Base-by-base conservation (phyloP, 1,139 yeast genomes). In the Candida freyschussii region DNA sequence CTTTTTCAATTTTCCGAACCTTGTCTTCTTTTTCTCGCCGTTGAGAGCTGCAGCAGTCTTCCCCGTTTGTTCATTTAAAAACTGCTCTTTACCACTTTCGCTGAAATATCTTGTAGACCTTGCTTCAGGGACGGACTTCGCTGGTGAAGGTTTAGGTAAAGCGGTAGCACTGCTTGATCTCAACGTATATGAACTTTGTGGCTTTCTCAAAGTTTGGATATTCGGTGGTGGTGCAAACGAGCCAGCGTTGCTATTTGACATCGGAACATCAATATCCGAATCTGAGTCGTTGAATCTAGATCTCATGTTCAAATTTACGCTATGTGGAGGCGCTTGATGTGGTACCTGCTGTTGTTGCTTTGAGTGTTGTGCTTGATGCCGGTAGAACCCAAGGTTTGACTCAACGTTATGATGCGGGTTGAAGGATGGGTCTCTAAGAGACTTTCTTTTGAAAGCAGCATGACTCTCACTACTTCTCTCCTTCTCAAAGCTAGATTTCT, bases 221-320 rank as follows among this genome's bases (percentile, higher is more conserved):
- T 17, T 26, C 24, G 44, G 46, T 15, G 43, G 53, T 28, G 50
- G 44, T 14, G 35, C 39, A 26, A 33, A 37, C 27, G 13, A 15
- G 14, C 24, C 18, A 6, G 17, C n/a, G 7, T 19, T n/a, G 19
- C 42, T 29, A 24, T 42, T 39, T 7, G 24, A 27, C 5, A 37
- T 21, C 8, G 47, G 47, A 12, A 30, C 43, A 23, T 66, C 72
- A 6, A 58, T 57, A 29, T 75, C 80, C 7, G 81, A 74, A 50
- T 75, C 79, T 7, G 82, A 75, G 50, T 77, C 82, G 6, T 60
- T 62, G 39, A 75, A 68, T 44, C 83, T 62, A 1, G 84, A 75
- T 34, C 48, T 60, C 44, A 52, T 59, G 14, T 50, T 53, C 37
- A 58, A 56, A 14, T 9, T 18, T 11, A 26, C 13, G 35, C 21